Conservation (phyloP, 345 rosid genomes). For the Cardamine occulta region DNA sequence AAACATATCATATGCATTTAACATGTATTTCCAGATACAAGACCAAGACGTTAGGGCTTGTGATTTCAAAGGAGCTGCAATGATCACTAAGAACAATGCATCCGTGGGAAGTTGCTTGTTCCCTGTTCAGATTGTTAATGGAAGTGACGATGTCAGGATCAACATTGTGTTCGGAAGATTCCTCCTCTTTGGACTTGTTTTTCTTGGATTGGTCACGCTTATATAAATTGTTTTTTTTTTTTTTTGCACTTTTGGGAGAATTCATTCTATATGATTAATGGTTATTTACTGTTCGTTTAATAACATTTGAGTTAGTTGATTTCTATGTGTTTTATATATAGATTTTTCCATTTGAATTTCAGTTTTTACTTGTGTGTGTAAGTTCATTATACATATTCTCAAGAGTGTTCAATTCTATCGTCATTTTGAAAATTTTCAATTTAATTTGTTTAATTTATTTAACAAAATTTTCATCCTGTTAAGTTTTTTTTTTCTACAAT, state of each 20-base stretch:
- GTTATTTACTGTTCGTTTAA: conserved; percentile 22
- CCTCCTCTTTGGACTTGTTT: conserved; percentile 27
- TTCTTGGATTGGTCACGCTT: conserved; percentile 32
- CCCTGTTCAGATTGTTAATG: conserved; percentile 60
- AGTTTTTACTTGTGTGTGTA: background rate
- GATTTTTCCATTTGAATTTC: background rate
- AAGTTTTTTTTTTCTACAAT: background rate
- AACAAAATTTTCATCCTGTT: background rate
- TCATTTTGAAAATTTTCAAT: background rate
- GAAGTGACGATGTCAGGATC: conserved; percentile 42
- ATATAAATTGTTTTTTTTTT: conserved; percentile 12
- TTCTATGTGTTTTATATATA: conserved; percentile 7
- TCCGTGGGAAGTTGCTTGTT: conserved; percentile 55
- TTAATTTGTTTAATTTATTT: background rate
- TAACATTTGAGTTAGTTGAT: conserved; percentile 28
- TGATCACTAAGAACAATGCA: conserved; percentile 50
- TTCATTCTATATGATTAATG: background rate
- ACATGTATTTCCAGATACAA: conserved; percentile 64
- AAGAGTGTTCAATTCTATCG: background rate
- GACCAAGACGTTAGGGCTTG: conserved; percentile 67
- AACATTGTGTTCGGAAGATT: conserved; percentile 32
- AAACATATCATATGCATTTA: conserved; percentile 73
- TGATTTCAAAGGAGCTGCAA: conserved; percentile 63
- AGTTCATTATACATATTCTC: background rate
- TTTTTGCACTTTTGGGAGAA: conserved; percentile 3